These are phyloP conservation scores for Eutypa lata DNA, from an alignment of 2,329 filamentous ascomycete species.

Conservation along the genomic window DNA sequence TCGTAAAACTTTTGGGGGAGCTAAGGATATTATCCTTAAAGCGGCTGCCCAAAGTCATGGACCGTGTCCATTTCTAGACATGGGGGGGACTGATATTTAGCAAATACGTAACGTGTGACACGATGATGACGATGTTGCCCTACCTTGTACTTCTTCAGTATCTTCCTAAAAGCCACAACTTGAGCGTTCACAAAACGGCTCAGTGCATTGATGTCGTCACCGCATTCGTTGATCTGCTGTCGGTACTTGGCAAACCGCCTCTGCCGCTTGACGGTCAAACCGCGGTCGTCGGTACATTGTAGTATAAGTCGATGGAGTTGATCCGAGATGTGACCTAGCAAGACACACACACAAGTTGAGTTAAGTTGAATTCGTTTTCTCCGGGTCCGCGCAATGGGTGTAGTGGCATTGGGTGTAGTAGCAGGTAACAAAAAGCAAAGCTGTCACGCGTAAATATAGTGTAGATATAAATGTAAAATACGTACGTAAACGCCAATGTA, in stretches of 20 bases:
- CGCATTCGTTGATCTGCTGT: slow-evolving; percentile 53
- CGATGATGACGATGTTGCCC: slow-evolving; percentile 8
- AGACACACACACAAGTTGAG: background rate
- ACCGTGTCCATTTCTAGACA: slow-evolving; percentile 75
- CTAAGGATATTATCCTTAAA: slow-evolving; percentile 66
- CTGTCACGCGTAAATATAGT: too few species aligned
- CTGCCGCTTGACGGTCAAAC: slow-evolving; percentile 43
- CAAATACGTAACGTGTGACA: slow-evolving; percentile 2
- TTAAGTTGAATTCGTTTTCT: slow-evolving; percentile 18
- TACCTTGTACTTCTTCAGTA: slow-evolving; percentile 79
- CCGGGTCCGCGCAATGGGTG: too few species aligned
- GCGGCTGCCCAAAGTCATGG: slow-evolving; percentile 58
- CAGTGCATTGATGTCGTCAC: slow-evolving; percentile 68
- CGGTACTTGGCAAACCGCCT: slow-evolving; percentile 53
- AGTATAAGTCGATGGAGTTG: slow-evolving; percentile 46
- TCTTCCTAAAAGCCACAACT: slow-evolving; percentile 73
- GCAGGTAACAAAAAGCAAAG: too few species aligned
- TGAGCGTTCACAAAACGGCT: slow-evolving; percentile 73
- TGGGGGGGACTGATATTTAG: slow-evolving; percentile 4
- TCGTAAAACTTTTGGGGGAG: slow-evolving; percentile 69
- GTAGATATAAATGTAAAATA: slow-evolving; percentile 3
- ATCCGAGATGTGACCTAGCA: slow-evolving; percentile 45
- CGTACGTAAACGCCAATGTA: slow-evolving; percentile 66
- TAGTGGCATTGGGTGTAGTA: too few species aligned
- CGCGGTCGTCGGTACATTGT: slow-evolving; percentile 37